Conservation (phyloP, 225 moss, liverwort and hornwort species). For the Rhytidiadelphus loreus region DNA sequence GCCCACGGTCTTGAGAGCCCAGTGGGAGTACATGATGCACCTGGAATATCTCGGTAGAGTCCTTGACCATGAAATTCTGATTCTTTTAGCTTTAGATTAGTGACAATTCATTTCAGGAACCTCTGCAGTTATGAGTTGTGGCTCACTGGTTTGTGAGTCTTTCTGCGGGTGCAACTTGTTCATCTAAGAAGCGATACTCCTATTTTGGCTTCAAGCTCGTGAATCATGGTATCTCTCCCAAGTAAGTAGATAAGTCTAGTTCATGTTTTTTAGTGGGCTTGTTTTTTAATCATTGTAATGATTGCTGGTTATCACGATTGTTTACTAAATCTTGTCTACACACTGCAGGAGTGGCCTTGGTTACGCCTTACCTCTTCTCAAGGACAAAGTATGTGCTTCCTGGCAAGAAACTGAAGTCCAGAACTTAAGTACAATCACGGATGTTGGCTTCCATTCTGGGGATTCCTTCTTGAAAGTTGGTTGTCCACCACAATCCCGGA, state of each 20-base stretch:
- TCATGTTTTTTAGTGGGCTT: neutral
- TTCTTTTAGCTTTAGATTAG: neutral
- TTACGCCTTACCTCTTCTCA: constrained; percentile 55
- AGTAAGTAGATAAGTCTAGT: neutral
- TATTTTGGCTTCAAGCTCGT: neutral
- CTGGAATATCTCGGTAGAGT: constrained; percentile 63
- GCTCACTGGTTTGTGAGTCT: neutral
- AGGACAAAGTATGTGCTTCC: constrained; percentile 34
- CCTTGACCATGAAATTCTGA: neutral
- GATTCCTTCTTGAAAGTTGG: constrained; percentile 21
- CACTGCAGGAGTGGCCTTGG: constrained; percentile 64
- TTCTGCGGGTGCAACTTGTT: neutral
- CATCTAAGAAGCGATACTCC: neutral
- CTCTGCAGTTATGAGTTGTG: neutral
- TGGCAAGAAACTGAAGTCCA: constrained; percentile 58
- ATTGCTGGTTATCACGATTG: neutral
- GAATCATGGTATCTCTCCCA: neutral
- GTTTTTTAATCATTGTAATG: neutral
- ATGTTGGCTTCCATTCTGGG: constrained; percentile 18
- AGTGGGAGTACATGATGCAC: constrained; percentile 46
- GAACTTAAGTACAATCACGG: constrained; percentile 9
- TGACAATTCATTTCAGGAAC: neutral
- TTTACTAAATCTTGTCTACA: neutral
- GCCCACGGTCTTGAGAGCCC: constrained; percentile 25
- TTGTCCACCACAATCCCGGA: constrained; percentile 27